Evolutionary conservation across 768 basidiomycete species (phyloP).

Genomic region (Rhodotorula taiwanensis): DNA sequence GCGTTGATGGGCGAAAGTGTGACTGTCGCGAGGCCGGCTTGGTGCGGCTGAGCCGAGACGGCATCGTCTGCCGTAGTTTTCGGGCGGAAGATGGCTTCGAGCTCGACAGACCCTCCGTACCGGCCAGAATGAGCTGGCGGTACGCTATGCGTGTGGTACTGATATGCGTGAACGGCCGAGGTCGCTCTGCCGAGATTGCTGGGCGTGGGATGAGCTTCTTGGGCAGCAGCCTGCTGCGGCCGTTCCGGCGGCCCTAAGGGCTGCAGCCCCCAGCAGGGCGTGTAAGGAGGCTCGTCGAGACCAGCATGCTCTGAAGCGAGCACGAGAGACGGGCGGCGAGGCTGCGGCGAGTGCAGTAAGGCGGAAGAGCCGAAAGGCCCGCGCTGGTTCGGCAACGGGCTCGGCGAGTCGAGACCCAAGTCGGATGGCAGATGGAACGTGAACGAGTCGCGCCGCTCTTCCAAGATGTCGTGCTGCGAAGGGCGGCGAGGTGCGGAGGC

Average conservation of each 20-base stretch:
- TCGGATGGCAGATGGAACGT: conserved; percentile 17
- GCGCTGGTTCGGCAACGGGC: background rate
- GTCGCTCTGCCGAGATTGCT: no score
- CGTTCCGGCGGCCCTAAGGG: no score
- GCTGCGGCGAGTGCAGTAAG: conserved; percentile 8
- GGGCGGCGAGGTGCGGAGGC: no score
- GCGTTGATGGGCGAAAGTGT: background rate
- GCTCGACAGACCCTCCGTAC: no score
- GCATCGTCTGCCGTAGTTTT: background rate
- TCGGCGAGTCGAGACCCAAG: background rate
- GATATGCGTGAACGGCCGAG: no score
- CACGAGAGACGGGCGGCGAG: background rate
- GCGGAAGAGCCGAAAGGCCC: conserved; percentile 4
- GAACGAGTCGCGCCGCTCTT: conserved; percentile 22
- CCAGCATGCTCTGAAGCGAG: no score
- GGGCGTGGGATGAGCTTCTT: no score
- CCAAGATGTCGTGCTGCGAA: background rate
- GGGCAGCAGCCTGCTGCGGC: no score
- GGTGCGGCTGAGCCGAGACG: background rate
- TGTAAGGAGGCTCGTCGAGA: background rate
- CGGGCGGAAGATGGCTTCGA: background rate
- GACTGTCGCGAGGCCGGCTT: background rate
- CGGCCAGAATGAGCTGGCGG: no score
- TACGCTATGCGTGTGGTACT: no score
- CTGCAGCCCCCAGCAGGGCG: no score